These are phyloP conservation scores for Aegilops tauschii DNA, from an alignment of 176 grass and related monocot species.

Conservation along the genomic window DNA sequence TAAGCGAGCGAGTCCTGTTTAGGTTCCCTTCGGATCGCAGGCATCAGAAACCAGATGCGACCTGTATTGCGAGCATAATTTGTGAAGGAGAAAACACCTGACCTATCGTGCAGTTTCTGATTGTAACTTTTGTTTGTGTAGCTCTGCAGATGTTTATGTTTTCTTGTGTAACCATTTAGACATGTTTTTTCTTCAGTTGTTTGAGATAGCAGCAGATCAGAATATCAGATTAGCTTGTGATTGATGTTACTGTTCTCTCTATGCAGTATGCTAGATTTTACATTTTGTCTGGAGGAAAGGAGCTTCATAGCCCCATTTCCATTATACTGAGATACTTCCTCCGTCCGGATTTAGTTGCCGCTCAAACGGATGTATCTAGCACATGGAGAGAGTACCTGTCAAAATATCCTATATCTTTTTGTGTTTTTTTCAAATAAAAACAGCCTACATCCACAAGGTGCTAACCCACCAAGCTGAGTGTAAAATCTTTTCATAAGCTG, in stretches of 20 bases:
- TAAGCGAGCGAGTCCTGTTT: background rate
- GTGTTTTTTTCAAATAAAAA: too few relatives aligned
- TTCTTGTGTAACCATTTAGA: background rate
- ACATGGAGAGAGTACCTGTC: too few relatives aligned
- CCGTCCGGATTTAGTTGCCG: too few relatives aligned
- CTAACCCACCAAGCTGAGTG: too few relatives aligned
- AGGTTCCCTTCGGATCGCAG: background rate
- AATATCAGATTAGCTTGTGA: conserved; percentile 4
- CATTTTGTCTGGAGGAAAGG: too few relatives aligned
- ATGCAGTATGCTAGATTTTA: too few relatives aligned
- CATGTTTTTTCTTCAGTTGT: background rate
- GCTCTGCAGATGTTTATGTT: background rate
- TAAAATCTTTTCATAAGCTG: too few relatives aligned
- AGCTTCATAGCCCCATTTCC: too few relatives aligned
- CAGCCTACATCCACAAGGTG: too few relatives aligned
- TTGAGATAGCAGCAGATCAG: background rate
- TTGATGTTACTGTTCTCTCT: background rate
- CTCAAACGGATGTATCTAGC: too few relatives aligned
- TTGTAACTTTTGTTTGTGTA: conserved; percentile 27
- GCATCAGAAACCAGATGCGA: background rate
- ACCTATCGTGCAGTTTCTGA: conserved; percentile 24
- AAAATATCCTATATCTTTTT: too few relatives aligned
- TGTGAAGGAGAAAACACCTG: conserved; percentile 12
- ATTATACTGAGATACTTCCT: too few relatives aligned
- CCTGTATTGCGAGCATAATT: conserved; percentile 6